Conservation (phyloP, 352 stramenopile genomes). For the Nothophytophthora sp. region DNA sequence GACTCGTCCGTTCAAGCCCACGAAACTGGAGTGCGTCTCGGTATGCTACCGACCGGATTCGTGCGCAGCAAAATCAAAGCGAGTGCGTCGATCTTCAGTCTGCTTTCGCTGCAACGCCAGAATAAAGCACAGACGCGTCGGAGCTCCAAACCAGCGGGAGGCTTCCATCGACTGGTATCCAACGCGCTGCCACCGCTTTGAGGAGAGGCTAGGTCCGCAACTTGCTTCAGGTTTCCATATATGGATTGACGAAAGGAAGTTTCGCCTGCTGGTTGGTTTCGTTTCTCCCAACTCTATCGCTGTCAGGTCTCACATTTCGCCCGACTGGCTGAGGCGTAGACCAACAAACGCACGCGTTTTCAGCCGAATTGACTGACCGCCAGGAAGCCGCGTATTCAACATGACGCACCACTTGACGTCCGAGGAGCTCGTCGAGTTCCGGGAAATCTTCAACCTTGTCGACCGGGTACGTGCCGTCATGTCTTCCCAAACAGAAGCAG, state of each 20-base stretch:
- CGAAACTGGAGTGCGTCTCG: neutral
- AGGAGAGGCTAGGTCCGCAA: neutral
- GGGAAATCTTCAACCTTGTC: slow-evolving; percentile 96
- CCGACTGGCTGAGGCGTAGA: too few relatives aligned
- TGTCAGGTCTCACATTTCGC: neutral
- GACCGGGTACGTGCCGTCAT: slow-evolving; percentile 79
- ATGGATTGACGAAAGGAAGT: slow-evolving; percentile 11
- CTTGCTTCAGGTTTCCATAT: slow-evolving; percentile 5
- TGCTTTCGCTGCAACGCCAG: slow-evolving; percentile 6
- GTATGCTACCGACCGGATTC: neutral
- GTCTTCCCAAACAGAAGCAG: too few relatives aligned
- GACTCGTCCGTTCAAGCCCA: neutral
- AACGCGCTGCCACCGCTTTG: slow-evolving; percentile 7
- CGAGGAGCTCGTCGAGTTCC: slow-evolving; percentile 91
- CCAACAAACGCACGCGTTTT: neutral
- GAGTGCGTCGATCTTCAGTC: slow-evolving; percentile 4
- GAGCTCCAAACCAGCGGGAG: neutral
- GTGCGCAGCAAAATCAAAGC: neutral
- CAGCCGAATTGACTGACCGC: neutral
- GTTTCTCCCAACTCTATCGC: neutral
- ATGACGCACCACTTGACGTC: slow-evolving; percentile 69
- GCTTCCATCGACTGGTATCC: slow-evolving; percentile 5
- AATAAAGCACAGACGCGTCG: neutral
- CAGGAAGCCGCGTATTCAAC: neutral
- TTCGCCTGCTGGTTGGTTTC: slow-evolving; percentile 1